Evolutionary conservation across 2,329 filamentous ascomycete species (phyloP), one percentile per base, ranked within the genome.

Genomic region (Pezicula carpinea): DNA sequence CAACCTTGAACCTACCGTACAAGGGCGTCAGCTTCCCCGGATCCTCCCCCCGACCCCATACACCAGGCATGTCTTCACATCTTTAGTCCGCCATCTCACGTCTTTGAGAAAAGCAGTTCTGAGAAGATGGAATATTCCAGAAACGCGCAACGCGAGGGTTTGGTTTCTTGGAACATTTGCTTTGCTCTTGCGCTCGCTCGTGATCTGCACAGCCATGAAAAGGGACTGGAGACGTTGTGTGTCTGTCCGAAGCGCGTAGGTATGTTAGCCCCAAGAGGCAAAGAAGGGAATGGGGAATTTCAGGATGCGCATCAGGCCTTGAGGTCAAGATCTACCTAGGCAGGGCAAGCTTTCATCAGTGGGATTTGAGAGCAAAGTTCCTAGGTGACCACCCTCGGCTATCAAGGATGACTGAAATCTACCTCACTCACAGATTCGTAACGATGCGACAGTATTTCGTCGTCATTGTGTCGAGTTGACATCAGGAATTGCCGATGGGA

Each of bases 71-170:
- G 72, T 78, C 66, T 68, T 73, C 73, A 58, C 69, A 70, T 73
- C 73, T 71, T 74, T 78, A 79, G 75, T 78, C 75, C 71, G 68
- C 66, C 67, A 66, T 67, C 69, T 71, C 66, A 74, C 65, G 64
- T 64, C 48, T 73, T 76, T 62, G 51, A 64, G 66, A 60, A 67
- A 59, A 63, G 68, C 71, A 76, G 75, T 68, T 78, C 75, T 76
- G 75, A 76, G 69, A 67, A 67, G 73, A 73, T 49, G 53, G 54
- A 59, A 54, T 50, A 44, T 47, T 44, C 40, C 32, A 45, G 46
- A 52, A 55, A 54, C 59, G 36, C 62, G 57, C 51, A 49, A 49
- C 50, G 38, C 43, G 40, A 44, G 46, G 15, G 21, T 35, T 51
- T 44, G 54, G 57, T 51, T 57, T 44, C 22, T 38, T 33, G 40